phyloP scores from a whole-genome alignment of 441 rosid genomes.

The Gossypium aridum region DNA sequence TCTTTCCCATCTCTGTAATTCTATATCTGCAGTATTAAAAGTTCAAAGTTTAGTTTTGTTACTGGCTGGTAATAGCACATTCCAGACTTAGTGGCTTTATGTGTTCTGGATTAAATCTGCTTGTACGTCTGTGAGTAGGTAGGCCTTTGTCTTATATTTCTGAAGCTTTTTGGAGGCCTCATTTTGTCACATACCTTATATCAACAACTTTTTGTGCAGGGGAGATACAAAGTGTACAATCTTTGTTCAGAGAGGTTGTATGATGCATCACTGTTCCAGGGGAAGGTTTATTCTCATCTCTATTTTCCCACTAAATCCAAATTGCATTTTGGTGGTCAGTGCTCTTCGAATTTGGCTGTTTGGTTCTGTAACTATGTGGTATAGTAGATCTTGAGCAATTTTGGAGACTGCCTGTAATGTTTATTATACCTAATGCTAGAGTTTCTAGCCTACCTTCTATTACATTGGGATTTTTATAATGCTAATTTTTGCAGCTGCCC shows the following conservation, averaged over 20 bases:
- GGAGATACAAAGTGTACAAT: conserved; percentile 76
- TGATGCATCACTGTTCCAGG: conserved; percentile 67
- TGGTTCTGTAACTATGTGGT: background rate
- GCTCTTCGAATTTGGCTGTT: background rate
- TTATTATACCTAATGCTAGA: background rate
- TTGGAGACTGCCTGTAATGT: background rate
- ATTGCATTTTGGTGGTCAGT: background rate
- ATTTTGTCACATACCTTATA: conserved; percentile 5
- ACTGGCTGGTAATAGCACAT: background rate
- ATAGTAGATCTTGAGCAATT: background rate
- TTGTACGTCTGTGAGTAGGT: background rate
- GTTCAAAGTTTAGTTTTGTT: background rate
- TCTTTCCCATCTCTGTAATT: background rate
- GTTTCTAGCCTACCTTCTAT: background rate
- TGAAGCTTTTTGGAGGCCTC: background rate
- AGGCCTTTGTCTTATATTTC: background rate
- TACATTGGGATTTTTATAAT: background rate
- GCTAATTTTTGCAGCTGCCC: conserved; percentile 5
- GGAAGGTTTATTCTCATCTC: conserved; percentile 47
- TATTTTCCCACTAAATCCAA: background rate
- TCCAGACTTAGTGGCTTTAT: background rate
- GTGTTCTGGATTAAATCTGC: background rate
- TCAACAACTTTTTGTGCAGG: conserved; percentile 38
- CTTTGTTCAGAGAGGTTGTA: conserved; percentile 83
- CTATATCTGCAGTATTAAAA: background rate